Evolutionary conservation across 2,329 filamentous ascomycete genomes (phyloP), one percentile per base, ranked within the genome.

Genomic region (Colletotrichum sp.): DNA sequence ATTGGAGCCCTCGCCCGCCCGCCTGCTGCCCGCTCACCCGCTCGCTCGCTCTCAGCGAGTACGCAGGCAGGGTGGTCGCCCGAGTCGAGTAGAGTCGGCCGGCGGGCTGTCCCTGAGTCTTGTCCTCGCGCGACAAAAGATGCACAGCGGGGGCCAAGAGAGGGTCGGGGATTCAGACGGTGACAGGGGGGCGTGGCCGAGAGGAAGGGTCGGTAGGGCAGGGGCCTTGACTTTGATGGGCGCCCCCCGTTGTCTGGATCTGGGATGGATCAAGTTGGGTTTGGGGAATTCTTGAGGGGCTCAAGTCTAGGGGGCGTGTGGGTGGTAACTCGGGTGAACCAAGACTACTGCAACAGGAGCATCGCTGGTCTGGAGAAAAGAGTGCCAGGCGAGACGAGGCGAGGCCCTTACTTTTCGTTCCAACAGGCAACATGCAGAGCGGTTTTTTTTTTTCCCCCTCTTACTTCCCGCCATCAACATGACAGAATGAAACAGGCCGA

Each of bases 91-190:
- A 36, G 55, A 67, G 68, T 72, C 68, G 44, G 44, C 55, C 55
- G 55, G 68, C 69, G 30, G 36, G 65, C 66, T 36, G 36, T 59
- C 32, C 59, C 26, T 36, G 55, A 52, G 10, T 52, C 44, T 70
- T 32, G 57, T 63, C 26, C 55, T 24, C 60, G 68, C 68, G 60
- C 60, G 21, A 66, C 73, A 76, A 64, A 62, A 66, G 63, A 68
- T 63, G 63, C 63, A 34, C 32, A 68, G 72, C 57, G 69, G 63
- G 68, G 73, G 60, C 63, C 39, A 72, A 68, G 69, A 76, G 55
- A 67, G 68, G 28, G 32, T 68, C 73, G 57, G 59, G 73, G 73
- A 76, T 68, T 34, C 70, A 73, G 73, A 65, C 55, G 69, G 8
- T 6, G 57, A 63, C 24, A 59, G 55, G 62, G 59, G 60, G 34